Percentiles rank a stretch among this genome's conserved stretches.
phyloP scores from a whole-genome alignment of 1,284 basidiomycete species.

The Schizopora paradoxa region DNA sequence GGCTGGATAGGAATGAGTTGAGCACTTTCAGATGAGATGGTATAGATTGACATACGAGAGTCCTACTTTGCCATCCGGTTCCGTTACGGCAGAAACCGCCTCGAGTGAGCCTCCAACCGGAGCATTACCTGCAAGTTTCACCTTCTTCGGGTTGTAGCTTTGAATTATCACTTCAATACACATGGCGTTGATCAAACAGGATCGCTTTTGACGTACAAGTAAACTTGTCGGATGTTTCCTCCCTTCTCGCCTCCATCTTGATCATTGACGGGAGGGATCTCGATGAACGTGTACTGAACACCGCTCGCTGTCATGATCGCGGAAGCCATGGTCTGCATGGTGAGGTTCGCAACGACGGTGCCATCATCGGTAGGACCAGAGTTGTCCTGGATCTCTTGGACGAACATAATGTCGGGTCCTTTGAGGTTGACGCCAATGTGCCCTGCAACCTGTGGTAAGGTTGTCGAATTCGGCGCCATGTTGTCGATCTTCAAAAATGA shows the following conservation, averaged over 20 bases:
- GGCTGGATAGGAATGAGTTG: conserved; percentile 28
- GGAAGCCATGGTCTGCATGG: conserved; percentile 43
- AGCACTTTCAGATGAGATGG: neutral
- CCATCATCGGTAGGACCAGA: conserved; percentile 52
- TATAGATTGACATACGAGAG: conserved; percentile 37
- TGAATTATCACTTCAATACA: neutral
- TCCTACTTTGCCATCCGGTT: conserved; percentile 31
- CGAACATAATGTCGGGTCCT: conserved; percentile 53
- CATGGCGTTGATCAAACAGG: neutral
- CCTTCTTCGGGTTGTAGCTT: conserved; percentile 43
- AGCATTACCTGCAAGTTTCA: conserved; percentile 41
- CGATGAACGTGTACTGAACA: conserved; percentile 41
- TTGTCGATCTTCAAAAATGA: conserved; percentile 52
- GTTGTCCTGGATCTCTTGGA: conserved; percentile 66
- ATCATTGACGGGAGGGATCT: conserved; percentile 47
- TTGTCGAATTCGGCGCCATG: conserved; percentile 44
- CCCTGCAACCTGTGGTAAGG: conserved; percentile 43
- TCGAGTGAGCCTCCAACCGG: conserved; percentile 45
- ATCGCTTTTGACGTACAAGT: conserved; percentile 37
- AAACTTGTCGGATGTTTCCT: conserved; percentile 59
- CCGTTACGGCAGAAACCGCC: conserved; percentile 35
- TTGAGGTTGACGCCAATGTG: conserved; percentile 49
- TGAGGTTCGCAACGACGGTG: conserved; percentile 47
- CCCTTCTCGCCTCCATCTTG: conserved; percentile 60
- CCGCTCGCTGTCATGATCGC: conserved; percentile 42